Evolutionary conservation across 1,284 basidiomycete species (phyloP), one percentile per base, ranked within the genome.

Genomic region (Phylloboletellus chloephorus): DNA sequence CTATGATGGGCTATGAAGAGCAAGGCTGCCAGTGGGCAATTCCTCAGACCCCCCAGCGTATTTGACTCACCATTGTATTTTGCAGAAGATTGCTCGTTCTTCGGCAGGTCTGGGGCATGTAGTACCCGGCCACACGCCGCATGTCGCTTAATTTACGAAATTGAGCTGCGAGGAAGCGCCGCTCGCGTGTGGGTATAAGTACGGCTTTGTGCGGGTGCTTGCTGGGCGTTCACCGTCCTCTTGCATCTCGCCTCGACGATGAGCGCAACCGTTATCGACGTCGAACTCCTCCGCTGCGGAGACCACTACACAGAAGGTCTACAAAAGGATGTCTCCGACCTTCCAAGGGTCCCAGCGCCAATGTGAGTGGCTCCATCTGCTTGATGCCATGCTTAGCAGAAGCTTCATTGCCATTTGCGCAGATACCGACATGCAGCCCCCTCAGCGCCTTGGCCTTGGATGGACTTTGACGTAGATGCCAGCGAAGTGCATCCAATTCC

Each of bases 371-470:
- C n/a, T 11, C 9, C 13, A 7, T 9, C 16, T 21, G 13, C 11
- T 22, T 7, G 5, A 24, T 35, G n/a, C n/a, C 12, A 5, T 15
- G 21, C 37, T 17, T 10, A 31, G 20, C 28, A 26, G 12, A 38
- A 9, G n/a, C 2, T 37, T 43, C 29, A 40, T 36, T 17, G 31
- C 28, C 13, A 4, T 39, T 36, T 25, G 28, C 12, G 3, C 31
- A 61, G 58, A 49, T 60, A 64, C 35, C 61, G 62, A 22, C 65
- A 64, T 52, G 64, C 65, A 2, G 50, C 54, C 4, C 63, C 65
- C 7, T 65, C 63, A 25, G 63, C 59, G 1, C 65, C 63, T 3
- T 64, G 63, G 65, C 63, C 65, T n/a, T 65, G 64, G 65, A 62
- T 65, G 48, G 49, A 67, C 37, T 55, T 67, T 5, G 50, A 54